Evolutionary conservation across 305 asterid genomes (phyloP), one percentile per base, ranked within the genome.

Genomic region (Rubia occidens): DNA sequence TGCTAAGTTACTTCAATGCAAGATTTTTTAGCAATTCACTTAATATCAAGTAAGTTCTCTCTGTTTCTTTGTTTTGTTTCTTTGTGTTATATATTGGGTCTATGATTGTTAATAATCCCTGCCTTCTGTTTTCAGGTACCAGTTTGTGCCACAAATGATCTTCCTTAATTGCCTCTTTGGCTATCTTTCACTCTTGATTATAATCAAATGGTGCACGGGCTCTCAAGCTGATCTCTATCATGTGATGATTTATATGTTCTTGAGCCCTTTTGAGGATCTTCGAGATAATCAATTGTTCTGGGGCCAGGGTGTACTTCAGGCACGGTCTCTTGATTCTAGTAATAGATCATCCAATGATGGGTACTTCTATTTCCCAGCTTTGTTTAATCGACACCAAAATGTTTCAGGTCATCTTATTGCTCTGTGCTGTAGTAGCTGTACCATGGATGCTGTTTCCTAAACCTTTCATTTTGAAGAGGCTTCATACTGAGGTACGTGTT

Each of bases 381-480:
- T 60, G 37, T 71, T 77, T 61, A 18, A 70, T 59, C 29, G 55
- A 64, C 64, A 55, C 37, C 37, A 59, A 11, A 60, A 55, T 63
- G 63, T 70, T 80, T 73, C 89, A 94, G 98, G 88, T 94, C 75
- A 43, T 86, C 67, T 75, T 94, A 85, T 83, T 94, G 83, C 86
- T 94, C 69, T 81, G 78, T 71, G 98, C 98, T 74, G 63, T 89
- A 66, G 79, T 90, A 78, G 95, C 97, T 75, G 98, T 90, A 76
- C 98, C 98, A 24, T 94, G 98, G 97, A 94, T 94, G 98, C 98
- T 94, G 77, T 94, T 94, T 75, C 98, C 98, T 35, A 94, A 94
- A 78, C 97, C 98, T 77, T 94, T 90, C 75, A 89, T 94, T 80
- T 79, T 94, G 77, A 90, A 81, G 84, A 87, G 78, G 79, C 92